A percentile compares a stretch with the other conserved stretches of the same genome.
These are phyloP conservation scores for Nothopassalora personata DNA, from an alignment of 2,329 filamentous ascomycete species.

Conservation along the genomic window DNA sequence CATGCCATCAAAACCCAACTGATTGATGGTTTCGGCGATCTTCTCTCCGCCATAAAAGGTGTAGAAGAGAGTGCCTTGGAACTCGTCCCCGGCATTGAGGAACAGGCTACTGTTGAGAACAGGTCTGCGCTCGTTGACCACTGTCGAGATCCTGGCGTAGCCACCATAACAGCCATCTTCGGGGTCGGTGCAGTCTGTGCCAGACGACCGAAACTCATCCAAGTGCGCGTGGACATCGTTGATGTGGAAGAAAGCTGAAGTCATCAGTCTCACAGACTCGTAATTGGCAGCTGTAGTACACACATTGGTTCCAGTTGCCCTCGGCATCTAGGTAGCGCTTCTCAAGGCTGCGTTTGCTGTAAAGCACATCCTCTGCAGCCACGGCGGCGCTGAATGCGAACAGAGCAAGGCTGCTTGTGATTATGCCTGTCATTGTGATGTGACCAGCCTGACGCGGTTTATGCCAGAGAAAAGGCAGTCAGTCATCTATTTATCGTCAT, in stretches of 20 bases:
- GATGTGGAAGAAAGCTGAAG: conserved; percentile 56
- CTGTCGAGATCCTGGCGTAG: conserved; percentile 59
- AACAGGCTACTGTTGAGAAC: conserved; percentile 57
- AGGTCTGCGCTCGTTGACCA: conserved; percentile 53
- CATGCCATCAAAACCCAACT: conserved; percentile 63
- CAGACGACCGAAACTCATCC: conserved; percentile 57
- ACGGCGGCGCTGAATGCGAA: not conserved
- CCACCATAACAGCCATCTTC: conserved; percentile 58
- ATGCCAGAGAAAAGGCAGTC: not conserved
- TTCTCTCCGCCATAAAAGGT: conserved; percentile 62
- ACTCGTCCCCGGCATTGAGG: conserved; percentile 64
- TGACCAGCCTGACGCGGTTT: not conserved
- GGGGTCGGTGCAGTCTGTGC: conserved; percentile 56
- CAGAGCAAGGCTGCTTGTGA: not conserved
- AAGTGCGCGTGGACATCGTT: conserved; percentile 65
- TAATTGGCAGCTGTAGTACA: not conserved
- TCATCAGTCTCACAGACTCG: not conserved
- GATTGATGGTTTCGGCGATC: conserved; percentile 61
- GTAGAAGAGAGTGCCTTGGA: conserved; percentile 64
- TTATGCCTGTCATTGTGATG: not conserved
- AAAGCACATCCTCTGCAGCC: conserved; percentile 21
- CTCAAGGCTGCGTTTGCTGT: conserved; percentile 17
- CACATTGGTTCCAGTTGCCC: conserved; percentile 31
- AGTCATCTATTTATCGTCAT: not conserved
- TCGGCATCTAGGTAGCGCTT: conserved; percentile 21